These are phyloP conservation scores for Coniochaeta ligniaria DNA, from an alignment of 2,329 filamentous ascomycete species.

Conservation along the genomic window DNA sequence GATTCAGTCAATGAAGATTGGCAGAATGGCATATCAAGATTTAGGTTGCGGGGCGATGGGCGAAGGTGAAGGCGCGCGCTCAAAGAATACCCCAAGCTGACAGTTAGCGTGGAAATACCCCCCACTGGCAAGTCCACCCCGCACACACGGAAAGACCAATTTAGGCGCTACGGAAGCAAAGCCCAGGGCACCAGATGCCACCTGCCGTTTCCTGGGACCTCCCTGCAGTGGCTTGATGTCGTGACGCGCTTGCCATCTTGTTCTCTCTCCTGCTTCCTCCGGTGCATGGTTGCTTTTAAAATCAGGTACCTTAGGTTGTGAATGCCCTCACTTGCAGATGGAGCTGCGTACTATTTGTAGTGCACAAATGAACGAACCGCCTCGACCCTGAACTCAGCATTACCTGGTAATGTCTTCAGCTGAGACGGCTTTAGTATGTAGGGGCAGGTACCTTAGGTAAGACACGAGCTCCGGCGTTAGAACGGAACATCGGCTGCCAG, in stretches of 20 bases:
- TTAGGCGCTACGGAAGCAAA: neutral
- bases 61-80: neutral
- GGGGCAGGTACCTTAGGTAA: too few species aligned
- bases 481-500: neutral
- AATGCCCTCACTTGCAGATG: neutral
- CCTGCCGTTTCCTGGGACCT: neutral
- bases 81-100: neutral
- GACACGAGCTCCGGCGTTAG: neutral
- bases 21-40: neutral
- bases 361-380: neutral
- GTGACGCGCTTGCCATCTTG: neutral
- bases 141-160: neutral
- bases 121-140: neutral
- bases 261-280: too few species aligned
- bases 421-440: too few species aligned
- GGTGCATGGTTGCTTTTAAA: neutral
- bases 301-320: too few species aligned
- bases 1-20: neutral
- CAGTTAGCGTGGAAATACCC: neutral
- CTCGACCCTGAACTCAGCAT: neutral
- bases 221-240: neutral
- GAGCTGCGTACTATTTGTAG: neutral
- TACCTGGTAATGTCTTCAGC: neutral
- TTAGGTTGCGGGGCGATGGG: neutral
- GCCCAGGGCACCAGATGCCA: neutral